Percentiles rank a stretch among this genome's conserved stretches.
Evolutionary conservation across 2,329 filamentous ascomycete species (phyloP).

Genomic region (Exophiala alcalophila): DNA sequence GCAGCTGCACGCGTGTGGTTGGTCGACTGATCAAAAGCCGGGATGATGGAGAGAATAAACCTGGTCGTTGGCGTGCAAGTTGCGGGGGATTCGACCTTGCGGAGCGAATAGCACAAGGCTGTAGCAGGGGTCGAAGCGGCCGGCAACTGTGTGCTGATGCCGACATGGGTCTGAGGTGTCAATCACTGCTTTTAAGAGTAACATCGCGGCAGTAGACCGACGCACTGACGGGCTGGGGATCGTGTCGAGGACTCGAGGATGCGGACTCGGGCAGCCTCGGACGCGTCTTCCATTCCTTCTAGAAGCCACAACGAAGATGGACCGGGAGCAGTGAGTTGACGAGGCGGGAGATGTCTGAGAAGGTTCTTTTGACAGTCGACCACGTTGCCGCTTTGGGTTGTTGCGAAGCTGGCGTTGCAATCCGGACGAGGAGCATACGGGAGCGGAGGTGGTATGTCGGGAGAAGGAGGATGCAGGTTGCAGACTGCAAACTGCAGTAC

Average conservation of each 20-base stretch:
- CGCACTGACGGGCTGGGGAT: neutral
- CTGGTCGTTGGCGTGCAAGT: neutral
- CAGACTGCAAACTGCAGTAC: too few species aligned
- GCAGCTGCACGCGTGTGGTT: neutral
- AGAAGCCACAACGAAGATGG: conserved; percentile 6
- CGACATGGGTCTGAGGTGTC: neutral
- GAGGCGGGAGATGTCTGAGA: conserved; percentile 3
- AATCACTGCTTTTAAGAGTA: conserved; percentile 10
- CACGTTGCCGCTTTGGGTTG: conserved; percentile 3
- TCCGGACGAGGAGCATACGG: too few species aligned
- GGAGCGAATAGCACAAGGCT: conserved; percentile 16
- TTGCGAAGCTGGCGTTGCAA: too few species aligned
- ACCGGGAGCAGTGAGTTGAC: neutral
- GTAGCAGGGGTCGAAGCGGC: too few species aligned
- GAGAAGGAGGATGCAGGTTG: too few species aligned
- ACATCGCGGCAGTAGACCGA: conserved; percentile 17
- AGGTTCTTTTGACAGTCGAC: conserved; percentile 10
- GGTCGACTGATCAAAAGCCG: neutral
- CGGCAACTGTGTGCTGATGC: too few species aligned
- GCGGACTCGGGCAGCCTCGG: neutral
- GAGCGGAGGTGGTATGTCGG: too few species aligned
- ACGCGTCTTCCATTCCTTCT: neutral
- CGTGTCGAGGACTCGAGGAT: neutral
- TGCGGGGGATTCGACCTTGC: conserved; percentile 4
- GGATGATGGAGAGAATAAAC: neutral